Evolutionary conservation across 1,284 basidiomycete species (phyloP), one percentile per base, ranked within the genome.

Genomic region (Stereum hirsutum): DNA sequence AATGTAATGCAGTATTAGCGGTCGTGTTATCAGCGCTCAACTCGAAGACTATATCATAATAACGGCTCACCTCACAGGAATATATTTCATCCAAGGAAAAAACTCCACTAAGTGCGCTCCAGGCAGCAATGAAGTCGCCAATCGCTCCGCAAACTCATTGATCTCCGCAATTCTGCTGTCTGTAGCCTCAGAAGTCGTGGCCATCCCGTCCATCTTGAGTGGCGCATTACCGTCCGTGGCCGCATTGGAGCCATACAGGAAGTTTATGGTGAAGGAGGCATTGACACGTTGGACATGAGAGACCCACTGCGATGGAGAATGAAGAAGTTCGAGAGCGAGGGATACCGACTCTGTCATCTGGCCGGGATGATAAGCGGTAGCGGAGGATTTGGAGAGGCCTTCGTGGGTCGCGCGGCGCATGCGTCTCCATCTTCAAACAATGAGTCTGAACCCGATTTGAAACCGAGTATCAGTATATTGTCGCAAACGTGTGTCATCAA

Each of bases 81-180:
- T 49, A 35, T 49, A 30, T 46, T 41, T 42, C 47, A 49, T 49
- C 43, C 43, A 49, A 1, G 47, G 43, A 24, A 49, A 42, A 26
- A 49, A 46, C 30, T 49, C 48, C 21, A 49, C 48, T 0, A 49
- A 35, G 17, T 49, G 48, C 3, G 48, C 41, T 2, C 48, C 48
- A 6, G 48, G 48, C 38, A 46, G 47, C 15, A 35, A 40, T 0
- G 48, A 40, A 15, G 37, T 39, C 10, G 38, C 26, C 5, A 49
- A n/a, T 8, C 47, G 43, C 5, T 28, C 47, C 14, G 43, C 31
- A 15, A 43, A 39, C 3, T 49, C 47, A 17, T 43, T 49, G 25
- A 49, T 25, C 4, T 28, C 39, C 24, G 42, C 30, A 37, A 51
- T 31, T 5, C 27, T 33, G 20, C 40, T 17, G 33, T 51, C 42